These are phyloP conservation scores for Phylloporus sp. DNA, from an alignment of 768 basidiomycete genomes.

Conservation along the genomic window DNA sequence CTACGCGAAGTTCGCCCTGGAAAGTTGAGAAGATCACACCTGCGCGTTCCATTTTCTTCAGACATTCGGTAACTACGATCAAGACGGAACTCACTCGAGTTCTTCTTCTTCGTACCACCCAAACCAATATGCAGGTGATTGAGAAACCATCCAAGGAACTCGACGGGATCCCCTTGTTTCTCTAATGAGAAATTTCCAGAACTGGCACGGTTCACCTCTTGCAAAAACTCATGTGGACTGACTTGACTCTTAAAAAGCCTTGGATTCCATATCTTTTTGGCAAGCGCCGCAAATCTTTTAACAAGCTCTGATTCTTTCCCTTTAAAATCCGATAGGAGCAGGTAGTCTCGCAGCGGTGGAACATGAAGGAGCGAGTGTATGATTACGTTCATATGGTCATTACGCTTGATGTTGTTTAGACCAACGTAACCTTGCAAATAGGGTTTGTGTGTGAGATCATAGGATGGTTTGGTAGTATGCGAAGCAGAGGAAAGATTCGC, in stretches of 20 bases:
- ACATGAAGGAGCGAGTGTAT: constrained; percentile 93
- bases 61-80: constrained; percentile 10
- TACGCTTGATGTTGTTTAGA: constrained; percentile 94
- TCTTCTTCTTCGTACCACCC: constrained; percentile 89
- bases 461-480: constrained; percentile 69
- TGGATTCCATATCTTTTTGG: constrained; percentile 96
- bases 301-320: constrained; percentile 84
- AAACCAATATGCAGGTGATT: constrained; percentile 91
- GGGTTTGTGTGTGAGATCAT: constrained; percentile 75
- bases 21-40: constrained; percentile 92
- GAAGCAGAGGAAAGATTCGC: constrained; percentile 52
- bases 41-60: constrained; percentile 31
- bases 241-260: constrained; percentile 96
- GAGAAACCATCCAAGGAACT: constrained; percentile 93
- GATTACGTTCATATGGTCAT: constrained; percentile 97
- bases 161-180: constrained; percentile 92
- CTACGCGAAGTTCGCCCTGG: constrained; percentile 89
- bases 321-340: constrained; percentile 70
- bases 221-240: constrained; percentile 97
- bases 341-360: constrained; percentile 81
- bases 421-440: constrained; percentile 95
- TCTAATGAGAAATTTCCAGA: constrained; percentile 90
- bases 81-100: constrained; percentile 71
- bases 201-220: constrained; percentile 91
- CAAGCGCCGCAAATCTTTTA: constrained; percentile 79